phyloP scores from a whole-genome alignment of 768 basidiomycete species.

The Tulasnella sp. region DNA sequence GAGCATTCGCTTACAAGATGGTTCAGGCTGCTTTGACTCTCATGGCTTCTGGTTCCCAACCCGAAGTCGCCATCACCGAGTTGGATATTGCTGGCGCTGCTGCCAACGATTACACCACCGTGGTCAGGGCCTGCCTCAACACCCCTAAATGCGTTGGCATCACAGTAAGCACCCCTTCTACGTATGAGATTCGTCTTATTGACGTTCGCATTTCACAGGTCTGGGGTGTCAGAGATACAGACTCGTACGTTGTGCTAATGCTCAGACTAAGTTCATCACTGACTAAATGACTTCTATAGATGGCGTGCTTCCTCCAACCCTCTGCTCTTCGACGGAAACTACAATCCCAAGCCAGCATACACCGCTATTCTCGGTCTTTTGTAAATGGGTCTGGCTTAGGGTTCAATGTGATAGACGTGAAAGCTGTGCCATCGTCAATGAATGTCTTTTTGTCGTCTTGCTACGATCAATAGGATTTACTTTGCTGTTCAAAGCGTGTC shows the following conservation, averaged over 20 bases:
- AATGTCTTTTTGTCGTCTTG: too few relatives aligned
- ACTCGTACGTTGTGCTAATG: neutral
- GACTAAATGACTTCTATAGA: neutral
- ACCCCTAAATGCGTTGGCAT: conserved; percentile 10
- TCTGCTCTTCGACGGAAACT: conserved; percentile 12
- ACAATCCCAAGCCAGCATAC: conserved; percentile 6
- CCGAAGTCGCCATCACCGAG: neutral
- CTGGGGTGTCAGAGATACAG: conserved; percentile 10
- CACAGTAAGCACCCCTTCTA: neutral
- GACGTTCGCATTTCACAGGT: too few relatives aligned
- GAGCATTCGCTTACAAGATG: too few relatives aligned
- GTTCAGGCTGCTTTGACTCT: too few relatives aligned
- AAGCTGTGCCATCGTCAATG: too few relatives aligned
- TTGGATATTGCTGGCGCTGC: conserved; percentile 8
- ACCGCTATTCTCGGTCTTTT: conserved; percentile 6
- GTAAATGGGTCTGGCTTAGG: too few relatives aligned
- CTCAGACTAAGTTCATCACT: neutral
- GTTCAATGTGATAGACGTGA: too few relatives aligned
- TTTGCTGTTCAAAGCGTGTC: too few relatives aligned
- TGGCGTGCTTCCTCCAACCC: conserved; percentile 6
- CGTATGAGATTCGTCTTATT: neutral
- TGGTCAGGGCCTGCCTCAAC: conserved; percentile 6
- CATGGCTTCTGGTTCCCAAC: neutral
- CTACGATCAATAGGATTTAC: too few relatives aligned
- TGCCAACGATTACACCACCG: neutral